Conservation (phyloP, 2,329 filamentous ascomycete genomes). For the Albifimbria verrucaria region DNA sequence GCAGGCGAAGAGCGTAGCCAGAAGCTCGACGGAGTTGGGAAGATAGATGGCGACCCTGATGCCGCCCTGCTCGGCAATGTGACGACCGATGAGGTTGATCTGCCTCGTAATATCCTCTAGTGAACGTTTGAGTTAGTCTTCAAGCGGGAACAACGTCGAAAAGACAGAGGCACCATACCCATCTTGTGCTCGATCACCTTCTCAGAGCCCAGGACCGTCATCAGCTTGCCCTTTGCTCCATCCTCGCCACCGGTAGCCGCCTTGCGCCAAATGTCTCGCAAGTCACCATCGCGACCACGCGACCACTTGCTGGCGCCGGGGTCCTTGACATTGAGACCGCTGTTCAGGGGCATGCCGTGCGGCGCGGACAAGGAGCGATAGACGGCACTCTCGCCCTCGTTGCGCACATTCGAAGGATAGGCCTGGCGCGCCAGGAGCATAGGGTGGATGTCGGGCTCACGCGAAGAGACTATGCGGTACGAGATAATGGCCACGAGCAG, state of each 20-base stretch:
- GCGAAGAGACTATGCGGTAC: slow-evolving; percentile 66
- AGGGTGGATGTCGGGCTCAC: slow-evolving; percentile 88
- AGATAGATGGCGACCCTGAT: slow-evolving; percentile 85
- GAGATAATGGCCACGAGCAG: slow-evolving; percentile 64
- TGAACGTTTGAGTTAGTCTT: not conserved
- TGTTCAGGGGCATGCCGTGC: slow-evolving; percentile 76
- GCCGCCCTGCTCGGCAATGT: slow-evolving; percentile 67
- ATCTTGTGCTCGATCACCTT: slow-evolving; percentile 70
- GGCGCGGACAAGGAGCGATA: slow-evolving; percentile 83
- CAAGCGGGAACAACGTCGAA: not conserved
- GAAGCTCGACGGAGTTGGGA: slow-evolving; percentile 87
- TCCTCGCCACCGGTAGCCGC: slow-evolving; percentile 63
- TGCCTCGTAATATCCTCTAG: slow-evolving; percentile 74
- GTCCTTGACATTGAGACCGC: slow-evolving; percentile 79
- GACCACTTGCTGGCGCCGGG: slow-evolving; percentile 78
- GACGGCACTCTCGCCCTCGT: slow-evolving; percentile 79
- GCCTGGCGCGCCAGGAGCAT: slow-evolving; percentile 86
- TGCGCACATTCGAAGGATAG: slow-evolving; percentile 71
- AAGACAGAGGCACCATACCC: slow-evolving; percentile 34
- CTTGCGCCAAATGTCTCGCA: slow-evolving; percentile 86
- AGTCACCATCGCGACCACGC: slow-evolving; percentile 78
- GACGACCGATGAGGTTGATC: slow-evolving; percentile 81
- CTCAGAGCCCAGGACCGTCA: slow-evolving; percentile 76
- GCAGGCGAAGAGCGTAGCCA: slow-evolving; percentile 80
- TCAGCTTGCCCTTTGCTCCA: slow-evolving; percentile 66